Percentiles rank a stretch among this genome's conserved stretches.
Conservation (phyloP, 2,329 filamentous ascomycete genomes). For the Ascochyta rabiei region DNA sequence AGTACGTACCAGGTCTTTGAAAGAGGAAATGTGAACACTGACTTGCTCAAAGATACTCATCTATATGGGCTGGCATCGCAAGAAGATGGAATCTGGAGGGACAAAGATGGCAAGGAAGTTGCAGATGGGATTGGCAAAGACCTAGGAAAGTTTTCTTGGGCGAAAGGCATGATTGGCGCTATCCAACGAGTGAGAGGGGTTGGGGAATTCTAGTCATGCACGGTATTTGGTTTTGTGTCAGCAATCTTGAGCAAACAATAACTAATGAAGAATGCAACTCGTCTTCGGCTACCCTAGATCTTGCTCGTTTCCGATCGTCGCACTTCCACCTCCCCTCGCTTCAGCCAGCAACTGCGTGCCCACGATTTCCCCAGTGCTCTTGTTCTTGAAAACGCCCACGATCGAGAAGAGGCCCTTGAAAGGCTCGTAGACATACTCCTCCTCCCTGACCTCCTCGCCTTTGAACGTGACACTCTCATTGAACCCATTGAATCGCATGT, state of each 20-base stretch:
- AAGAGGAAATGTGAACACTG: neutral
- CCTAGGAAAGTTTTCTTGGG: constrained; percentile 63
- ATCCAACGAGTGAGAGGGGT: constrained; percentile 63
- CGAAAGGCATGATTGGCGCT: constrained; percentile 63
- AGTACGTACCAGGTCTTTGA: constrained; percentile 39
- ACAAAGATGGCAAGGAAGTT: constrained; percentile 52
- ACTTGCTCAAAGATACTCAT: constrained; percentile 55
- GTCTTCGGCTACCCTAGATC: neutral
- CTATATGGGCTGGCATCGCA: constrained; percentile 60
- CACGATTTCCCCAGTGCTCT: constrained; percentile 55
- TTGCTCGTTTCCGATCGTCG: constrained; percentile 52
- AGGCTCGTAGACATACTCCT: constrained; percentile 61
- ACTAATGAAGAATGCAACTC: neutral
- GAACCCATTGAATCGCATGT: constrained; percentile 64
- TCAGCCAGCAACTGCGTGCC: constrained; percentile 61
- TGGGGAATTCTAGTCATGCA: constrained; percentile 55
- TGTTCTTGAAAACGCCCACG: constrained; percentile 57
- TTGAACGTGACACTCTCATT: constrained; percentile 47
- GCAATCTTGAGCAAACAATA: neutral
- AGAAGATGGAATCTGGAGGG: constrained; percentile 68
- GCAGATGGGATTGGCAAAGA: constrained; percentile 52
- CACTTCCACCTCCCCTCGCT: constrained; percentile 59
- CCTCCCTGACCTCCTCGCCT: constrained; percentile 56
- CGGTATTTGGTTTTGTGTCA: neutral
- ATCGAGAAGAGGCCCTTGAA: constrained; percentile 55